Base-by-base conservation (phyloP, 2,329 filamentous ascomycete genomes). In the Bipolaris cookei region DNA sequence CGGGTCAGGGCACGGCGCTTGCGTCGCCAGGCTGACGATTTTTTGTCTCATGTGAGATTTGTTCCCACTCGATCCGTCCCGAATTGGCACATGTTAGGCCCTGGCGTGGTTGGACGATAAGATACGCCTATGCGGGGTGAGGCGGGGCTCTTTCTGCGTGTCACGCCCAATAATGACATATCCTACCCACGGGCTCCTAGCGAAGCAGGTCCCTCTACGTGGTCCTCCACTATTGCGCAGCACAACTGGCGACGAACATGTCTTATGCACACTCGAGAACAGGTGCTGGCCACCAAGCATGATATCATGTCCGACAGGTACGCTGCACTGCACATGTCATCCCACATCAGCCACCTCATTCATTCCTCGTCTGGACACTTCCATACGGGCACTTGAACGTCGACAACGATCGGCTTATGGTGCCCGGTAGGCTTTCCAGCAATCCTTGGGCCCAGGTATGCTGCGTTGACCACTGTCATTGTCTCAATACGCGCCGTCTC, bases 371-470 rank as follows among this genome's bases (percentile, higher is more conserved):
- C 39, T 46, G 41, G 46, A 28, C 21, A 70, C 79, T 82, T 71
- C 80, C 82, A 85, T 18, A 88, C 79, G 0, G 88, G 88, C 59
- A 95, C 78, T 63, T 92, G 86, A 28, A 96, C 70, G 71, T 96
- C 91, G 11, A 96, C 87, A n/a, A 96, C 88, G 64, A 96, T 89
- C 18, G 91, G 88, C 71, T 92, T 90, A 75, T 93, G 87, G 76
- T 90, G 87, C 59, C 77, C 81, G 73, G 88, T 90, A 14, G 86
- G 86, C 1, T 77, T 80, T 32, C 66, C 66, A 11, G 71, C 67
- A 76, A 86, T 88, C 59, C 84, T 87, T 20, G 82, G 87, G 41
- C 86, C 86, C 81, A 90, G 84, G 60, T 93, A 87, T 18, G 91
- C 87, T 25, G 90, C 90, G 77, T 96, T 96, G 65, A 95, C 84